Evolutionary conservation across 2,329 filamentous ascomycete genomes (phyloP).

Genomic region (Phyllosticta paracitricarpa): DNA sequence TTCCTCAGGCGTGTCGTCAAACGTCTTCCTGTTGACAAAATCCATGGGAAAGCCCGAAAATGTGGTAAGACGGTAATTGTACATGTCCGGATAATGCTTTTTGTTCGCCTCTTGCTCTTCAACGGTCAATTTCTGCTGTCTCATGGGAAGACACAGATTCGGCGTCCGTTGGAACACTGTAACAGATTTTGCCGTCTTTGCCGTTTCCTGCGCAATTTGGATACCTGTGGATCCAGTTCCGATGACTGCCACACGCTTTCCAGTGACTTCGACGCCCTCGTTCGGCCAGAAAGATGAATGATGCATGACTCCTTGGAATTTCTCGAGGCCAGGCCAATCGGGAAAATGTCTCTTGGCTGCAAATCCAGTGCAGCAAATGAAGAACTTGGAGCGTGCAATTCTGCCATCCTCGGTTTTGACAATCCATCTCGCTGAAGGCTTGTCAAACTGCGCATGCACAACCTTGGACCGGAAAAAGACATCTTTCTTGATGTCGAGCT

Average conservation of each 20-base stretch:
- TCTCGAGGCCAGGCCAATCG: conserved; percentile 48
- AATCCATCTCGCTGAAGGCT: conserved; percentile 38
- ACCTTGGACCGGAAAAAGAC: conserved; percentile 48
- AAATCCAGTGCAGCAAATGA: conserved; percentile 47
- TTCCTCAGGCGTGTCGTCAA: conserved; percentile 33
- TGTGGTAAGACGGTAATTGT: conserved; percentile 37
- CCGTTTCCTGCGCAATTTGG: conserved; percentile 53
- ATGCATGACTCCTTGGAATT: conserved; percentile 49
- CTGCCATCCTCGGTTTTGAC: conserved; percentile 44
- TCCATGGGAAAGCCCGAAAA: conserved; percentile 49
- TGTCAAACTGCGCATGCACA: conserved; percentile 42
- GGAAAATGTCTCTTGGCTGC: conserved; percentile 53
- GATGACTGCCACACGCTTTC: conserved; percentile 52
- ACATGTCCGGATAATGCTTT: conserved; percentile 37
- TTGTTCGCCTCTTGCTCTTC: conserved; percentile 42
- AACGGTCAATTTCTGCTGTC: conserved; percentile 36
- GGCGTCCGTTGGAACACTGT: conserved; percentile 58
- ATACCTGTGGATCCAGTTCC: conserved; percentile 57
- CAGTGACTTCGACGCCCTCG: conserved; percentile 44
- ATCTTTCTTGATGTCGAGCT: conserved; percentile 47
- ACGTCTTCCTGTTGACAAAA: conserved; percentile 44
- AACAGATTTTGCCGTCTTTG: conserved; percentile 40
- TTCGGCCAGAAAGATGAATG: conserved; percentile 55
- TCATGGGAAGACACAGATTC: conserved; percentile 55
- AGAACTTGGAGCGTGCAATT: conserved; percentile 39